These are phyloP conservation scores for Metschnikowia vanudenii DNA, from an alignment of 805 yeast species.

Conservation along the genomic window DNA sequence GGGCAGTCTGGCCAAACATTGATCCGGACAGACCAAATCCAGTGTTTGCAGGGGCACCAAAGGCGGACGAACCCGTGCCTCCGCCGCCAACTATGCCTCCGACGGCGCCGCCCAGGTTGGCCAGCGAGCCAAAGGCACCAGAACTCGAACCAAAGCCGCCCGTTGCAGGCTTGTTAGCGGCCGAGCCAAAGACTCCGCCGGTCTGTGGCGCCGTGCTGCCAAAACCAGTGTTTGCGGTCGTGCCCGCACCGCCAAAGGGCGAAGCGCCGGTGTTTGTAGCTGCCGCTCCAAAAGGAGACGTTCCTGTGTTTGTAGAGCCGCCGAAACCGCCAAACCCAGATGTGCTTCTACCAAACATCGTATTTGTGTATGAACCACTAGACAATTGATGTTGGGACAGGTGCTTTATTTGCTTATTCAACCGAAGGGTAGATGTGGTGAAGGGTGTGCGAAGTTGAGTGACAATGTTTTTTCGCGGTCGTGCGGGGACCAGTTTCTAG, in stretches of 20 bases:
- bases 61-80: slow-evolving; percentile 16
- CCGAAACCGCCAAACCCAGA: slow-evolving; percentile 42
- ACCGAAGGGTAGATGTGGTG: too few species aligned
- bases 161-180: slow-evolving; percentile 16
- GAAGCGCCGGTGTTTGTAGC: slow-evolving; percentile 13
- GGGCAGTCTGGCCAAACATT: slow-evolving; percentile 33
- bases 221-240: slow-evolving; percentile 12
- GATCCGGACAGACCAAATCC: slow-evolving; percentile 23
- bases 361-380: neutral
- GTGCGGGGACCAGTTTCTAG: neutral
- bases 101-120: slow-evolving; percentile 29
- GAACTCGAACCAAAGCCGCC: slow-evolving; percentile 38
- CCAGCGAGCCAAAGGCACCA: slow-evolving; percentile 12
- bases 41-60: slow-evolving; percentile 10
- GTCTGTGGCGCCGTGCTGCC: slow-evolving; percentile 19
- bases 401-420: too few species aligned
- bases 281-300: slow-evolving; percentile 17
- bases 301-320: slow-evolving; percentile 8
- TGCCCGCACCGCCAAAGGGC: slow-evolving; percentile 18
- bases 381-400: too few species aligned
- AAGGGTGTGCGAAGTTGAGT: neutral
- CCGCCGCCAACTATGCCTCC: slow-evolving; percentile 21
- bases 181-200: slow-evolving; percentile 14
- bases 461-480: neutral
- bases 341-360: slow-evolving; percentile 49